These are phyloP conservation scores for Venturia carpophila DNA, from an alignment of 2,329 filamentous ascomycete genomes.

Conservation along the genomic window DNA sequence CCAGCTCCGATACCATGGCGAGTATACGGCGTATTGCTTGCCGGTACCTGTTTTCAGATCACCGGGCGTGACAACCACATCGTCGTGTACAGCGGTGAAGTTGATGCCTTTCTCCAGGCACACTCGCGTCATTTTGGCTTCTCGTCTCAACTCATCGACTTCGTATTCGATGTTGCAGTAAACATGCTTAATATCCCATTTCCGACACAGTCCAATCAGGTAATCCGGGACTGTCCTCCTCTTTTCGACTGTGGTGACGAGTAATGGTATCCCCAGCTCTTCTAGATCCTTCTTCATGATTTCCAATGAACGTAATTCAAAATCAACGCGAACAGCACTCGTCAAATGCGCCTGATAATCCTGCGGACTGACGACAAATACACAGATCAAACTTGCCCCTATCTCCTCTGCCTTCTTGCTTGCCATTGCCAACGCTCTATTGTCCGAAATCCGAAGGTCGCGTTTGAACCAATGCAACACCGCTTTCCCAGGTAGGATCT, in stretches of 20 bases:
- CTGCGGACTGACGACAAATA: slow-evolving; percentile 41
- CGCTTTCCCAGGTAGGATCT: slow-evolving; percentile 49
- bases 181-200: slow-evolving; percentile 40
- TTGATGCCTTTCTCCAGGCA: slow-evolving; percentile 40
- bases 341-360: slow-evolving; percentile 47
- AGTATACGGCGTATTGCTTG: slow-evolving; percentile 46
- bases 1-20: slow-evolving; percentile 44
- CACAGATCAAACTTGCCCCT: slow-evolving; percentile 36
- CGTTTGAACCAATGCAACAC: slow-evolving; percentile 47
- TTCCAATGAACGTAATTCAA: slow-evolving; percentile 39
- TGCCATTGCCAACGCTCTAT: slow-evolving; percentile 41
- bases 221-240: slow-evolving; percentile 37
- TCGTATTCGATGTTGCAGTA: slow-evolving; percentile 43
- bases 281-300: slow-evolving; percentile 41
- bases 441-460: slow-evolving; percentile 44
- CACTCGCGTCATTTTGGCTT: slow-evolving; percentile 37
- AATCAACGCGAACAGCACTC: slow-evolving; percentile 41
- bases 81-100: slow-evolving; percentile 41
- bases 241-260: slow-evolving; percentile 37
- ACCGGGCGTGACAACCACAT: slow-evolving; percentile 42
- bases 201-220: slow-evolving; percentile 37
- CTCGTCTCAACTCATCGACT: slow-evolving; percentile 39
- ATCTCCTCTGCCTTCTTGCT: slow-evolving; percentile 39
- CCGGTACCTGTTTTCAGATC: slow-evolving; percentile 36
- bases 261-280: slow-evolving; percentile 42